Base-by-base conservation (phyloP, 2,329 filamentous ascomycete genomes). In the Endothia cerciana region DNA sequence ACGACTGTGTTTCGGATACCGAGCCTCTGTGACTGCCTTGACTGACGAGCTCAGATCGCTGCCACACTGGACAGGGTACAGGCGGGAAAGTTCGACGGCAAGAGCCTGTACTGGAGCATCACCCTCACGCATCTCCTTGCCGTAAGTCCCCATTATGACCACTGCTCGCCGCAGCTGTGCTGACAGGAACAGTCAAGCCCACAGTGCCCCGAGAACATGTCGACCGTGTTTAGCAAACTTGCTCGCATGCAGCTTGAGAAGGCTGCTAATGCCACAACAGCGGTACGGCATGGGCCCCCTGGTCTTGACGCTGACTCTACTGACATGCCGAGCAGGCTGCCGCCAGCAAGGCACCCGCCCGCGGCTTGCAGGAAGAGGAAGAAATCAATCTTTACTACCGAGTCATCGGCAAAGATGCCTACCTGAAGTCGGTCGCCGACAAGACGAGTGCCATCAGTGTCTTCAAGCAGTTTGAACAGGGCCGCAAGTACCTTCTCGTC, bases 31-130 rank as follows among this genome's bases (percentile, higher is more conserved):
- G 13, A 3, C 4, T n/a, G 1, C n/a, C 7, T 41, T 36, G 3
- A 25, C 61, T 62, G 47, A 55, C 69, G 30, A 65, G 19, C 13
- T 25, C 15, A 87, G 83, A 87, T 88, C 71, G 82, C 85, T 0
- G 82, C 82, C 1, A 79, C 81, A 0, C 71, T 87, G 33, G 85
- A 87, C 67, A 82, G 82, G 71, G 81, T 81, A 0, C 82, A 84
- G 60, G 76, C 82, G 2, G 77, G 79, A 30, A 77, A 81, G 0
- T 74, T 78, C 36, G 83, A 86, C 28, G 77, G 81, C 38, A 75
- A 76, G 2, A 83, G 81, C 64, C 77, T 85, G 73, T 87, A 86
- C 67, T 85, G 81, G 79, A 86, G 83, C 68, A 86, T 87, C 69
- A 75, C 80, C 25, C 77, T 84, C 19, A 87, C 83, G 0, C 82